Conservation (phyloP, 768 basidiomycete genomes). For the Suillus variegatus region DNA sequence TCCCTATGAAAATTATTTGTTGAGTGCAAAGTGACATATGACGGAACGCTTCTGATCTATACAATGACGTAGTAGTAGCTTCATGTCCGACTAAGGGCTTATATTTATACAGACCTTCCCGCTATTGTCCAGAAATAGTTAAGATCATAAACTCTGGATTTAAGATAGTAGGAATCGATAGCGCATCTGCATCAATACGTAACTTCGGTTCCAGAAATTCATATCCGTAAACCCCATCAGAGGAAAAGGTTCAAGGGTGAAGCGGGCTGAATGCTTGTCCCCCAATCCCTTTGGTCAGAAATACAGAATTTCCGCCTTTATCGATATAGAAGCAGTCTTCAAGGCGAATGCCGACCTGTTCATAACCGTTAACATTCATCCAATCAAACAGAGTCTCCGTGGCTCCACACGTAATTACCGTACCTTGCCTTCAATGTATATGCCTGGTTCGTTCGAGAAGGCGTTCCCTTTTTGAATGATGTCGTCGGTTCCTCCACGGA, state of each 20-base stretch:
- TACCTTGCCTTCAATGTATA: conserved; percentile 72
- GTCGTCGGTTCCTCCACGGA: conserved; percentile 66
- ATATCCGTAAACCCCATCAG: not conserved
- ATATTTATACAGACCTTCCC: not conserved
- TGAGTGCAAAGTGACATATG: too few species aligned
- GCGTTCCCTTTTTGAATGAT: conserved; percentile 64
- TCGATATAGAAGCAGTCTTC: conserved; percentile 83
- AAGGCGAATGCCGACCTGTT: conserved; percentile 72
- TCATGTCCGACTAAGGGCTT: not conserved
- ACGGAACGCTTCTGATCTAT: not conserved
- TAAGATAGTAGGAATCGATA: not conserved
- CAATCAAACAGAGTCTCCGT: conserved; percentile 7
- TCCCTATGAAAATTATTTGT: too few species aligned
- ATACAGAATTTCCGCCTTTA: conserved; percentile 50
- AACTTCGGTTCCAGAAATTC: not conserved
- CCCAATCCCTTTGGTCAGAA: conserved; percentile 67
- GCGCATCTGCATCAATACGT: too few species aligned
- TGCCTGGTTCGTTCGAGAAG: conserved; percentile 82
- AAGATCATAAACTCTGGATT: not conserved
- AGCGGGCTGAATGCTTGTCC: conserved; percentile 49
- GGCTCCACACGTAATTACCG: conserved; percentile 12
- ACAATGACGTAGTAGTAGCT: not conserved
- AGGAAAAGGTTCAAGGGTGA: conserved; percentile 26
- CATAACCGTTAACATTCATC: conserved; percentile 12
- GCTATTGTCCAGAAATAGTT: not conserved